Conservation (phyloP, 441 rosid genomes). For the Brassica hybrid region DNA sequence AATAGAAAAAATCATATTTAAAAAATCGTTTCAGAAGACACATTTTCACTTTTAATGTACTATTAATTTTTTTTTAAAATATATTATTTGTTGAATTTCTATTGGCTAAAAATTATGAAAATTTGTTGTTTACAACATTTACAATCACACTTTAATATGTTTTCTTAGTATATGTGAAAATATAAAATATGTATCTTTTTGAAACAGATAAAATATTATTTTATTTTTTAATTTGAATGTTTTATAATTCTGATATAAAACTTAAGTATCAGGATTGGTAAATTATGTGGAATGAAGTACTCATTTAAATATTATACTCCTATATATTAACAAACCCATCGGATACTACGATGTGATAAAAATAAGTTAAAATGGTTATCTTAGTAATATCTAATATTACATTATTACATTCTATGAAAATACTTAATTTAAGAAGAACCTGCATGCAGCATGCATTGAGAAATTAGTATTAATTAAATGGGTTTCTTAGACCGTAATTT, state of each 20-base stretch:
- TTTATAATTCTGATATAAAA: background rate
- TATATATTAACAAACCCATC: background rate
- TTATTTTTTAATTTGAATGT: background rate
- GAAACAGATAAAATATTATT: background rate
- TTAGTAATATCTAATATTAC: background rate
- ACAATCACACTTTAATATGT: no score
- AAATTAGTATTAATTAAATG: background rate
- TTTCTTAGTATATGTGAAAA: no score
- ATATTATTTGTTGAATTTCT: no score
- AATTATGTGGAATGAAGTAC: background rate
- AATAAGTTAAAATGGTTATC: background rate
- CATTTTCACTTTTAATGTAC: no score
- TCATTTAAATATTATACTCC: background rate
- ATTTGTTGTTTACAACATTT: no score
- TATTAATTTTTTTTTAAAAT: no score
- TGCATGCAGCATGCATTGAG: background rate
- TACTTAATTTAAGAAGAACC: background rate
- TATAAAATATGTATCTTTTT: no score
- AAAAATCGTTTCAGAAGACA: no score
- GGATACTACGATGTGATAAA: background rate
- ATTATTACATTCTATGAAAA: background rate
- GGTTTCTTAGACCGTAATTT: conserved; percentile 14
- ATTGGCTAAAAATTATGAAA: no score
- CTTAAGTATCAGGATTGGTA: conserved; percentile 8
- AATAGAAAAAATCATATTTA: no score